Evolutionary conservation across 164 flowering plant species (phyloP).

Genomic region (Platanus orientalis): DNA sequence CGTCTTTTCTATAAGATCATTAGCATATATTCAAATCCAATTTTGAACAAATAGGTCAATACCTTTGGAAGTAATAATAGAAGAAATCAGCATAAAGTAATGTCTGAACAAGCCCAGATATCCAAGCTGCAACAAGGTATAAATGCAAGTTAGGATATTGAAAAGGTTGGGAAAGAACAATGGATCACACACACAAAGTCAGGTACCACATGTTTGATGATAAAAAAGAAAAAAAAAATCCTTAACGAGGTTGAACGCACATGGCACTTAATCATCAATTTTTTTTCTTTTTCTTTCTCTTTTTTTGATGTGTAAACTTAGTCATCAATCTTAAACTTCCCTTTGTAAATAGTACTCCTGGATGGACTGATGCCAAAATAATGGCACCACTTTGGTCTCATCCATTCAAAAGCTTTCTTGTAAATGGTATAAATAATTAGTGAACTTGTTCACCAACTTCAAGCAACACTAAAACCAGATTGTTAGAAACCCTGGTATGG

Average conservation of each 20-base stretch:
- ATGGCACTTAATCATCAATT: no score
- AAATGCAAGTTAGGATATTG: neutral
- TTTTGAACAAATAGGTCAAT: neutral
- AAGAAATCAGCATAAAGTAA: conserved; percentile 92
- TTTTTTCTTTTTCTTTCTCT: no score
- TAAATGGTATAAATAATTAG: neutral
- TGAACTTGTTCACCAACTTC: no score
- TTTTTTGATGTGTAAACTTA: neutral
- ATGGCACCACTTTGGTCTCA: neutral
- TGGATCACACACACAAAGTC: neutral
- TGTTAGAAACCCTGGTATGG: no score
- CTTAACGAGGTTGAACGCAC: no score
- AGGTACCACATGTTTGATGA: neutral
- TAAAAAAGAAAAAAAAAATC: no score
- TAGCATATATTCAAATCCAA: neutral
- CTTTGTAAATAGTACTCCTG: neutral
- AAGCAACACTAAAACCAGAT: no score
- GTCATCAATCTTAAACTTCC: neutral
- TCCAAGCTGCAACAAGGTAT: conserved; percentile 65
- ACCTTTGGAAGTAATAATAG: conserved; percentile 91
- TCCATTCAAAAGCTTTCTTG: neutral
- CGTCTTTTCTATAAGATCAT: neutral
- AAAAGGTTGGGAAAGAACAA: neutral
- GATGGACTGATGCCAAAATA: neutral
- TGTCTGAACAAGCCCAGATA: conserved; percentile 85